Percentiles rank a stretch among this genome's conserved stretches.
Conservation (phyloP, 352 stramenopile species). For the Phytophthora nicotianae region DNA sequence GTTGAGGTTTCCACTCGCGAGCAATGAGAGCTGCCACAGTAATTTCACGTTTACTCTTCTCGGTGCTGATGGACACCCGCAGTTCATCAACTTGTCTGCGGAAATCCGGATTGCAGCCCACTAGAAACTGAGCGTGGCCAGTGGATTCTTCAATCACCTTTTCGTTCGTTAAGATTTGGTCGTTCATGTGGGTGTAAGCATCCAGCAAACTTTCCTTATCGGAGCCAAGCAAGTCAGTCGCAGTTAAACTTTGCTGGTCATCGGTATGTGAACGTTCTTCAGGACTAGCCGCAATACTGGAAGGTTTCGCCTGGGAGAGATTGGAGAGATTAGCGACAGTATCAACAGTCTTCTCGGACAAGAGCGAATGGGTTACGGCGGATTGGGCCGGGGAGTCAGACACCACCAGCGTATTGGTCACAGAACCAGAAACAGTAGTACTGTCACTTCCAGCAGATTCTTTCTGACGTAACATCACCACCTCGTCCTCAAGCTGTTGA, state of each 20-base stretch:
- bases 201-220: slow-evolving; percentile 28
- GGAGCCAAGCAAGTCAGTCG: slow-evolving; percentile 7
- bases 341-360: background rate
- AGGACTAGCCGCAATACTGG: background rate
- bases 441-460: slow-evolving; percentile 2
- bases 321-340: background rate
- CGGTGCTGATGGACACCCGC: slow-evolving; percentile 33
- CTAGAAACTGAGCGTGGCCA: slow-evolving; percentile 26
- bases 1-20: slow-evolving; percentile 23
- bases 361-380: background rate
- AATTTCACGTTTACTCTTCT: slow-evolving; percentile 47
- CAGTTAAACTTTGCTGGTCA: slow-evolving; percentile 6
- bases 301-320: slow-evolving; percentile 7
- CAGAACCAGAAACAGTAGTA: background rate
- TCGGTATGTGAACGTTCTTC: background rate
- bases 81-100: slow-evolving; percentile 49
- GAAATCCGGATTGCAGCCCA: slow-evolving; percentile 38
- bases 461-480: slow-evolving; percentile 29
- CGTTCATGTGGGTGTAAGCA: slow-evolving; percentile 44
- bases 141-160: slow-evolving; percentile 35
- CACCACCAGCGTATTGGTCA: background rate
- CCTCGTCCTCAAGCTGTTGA: slow-evolving; percentile 42
- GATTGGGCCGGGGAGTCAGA: background rate
- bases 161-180: slow-evolving; percentile 52
- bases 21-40: slow-evolving; percentile 48